These are phyloP conservation scores for Jamesozyma hellenica DNA, from an alignment of 805 yeast species.

Conservation along the genomic window DNA sequence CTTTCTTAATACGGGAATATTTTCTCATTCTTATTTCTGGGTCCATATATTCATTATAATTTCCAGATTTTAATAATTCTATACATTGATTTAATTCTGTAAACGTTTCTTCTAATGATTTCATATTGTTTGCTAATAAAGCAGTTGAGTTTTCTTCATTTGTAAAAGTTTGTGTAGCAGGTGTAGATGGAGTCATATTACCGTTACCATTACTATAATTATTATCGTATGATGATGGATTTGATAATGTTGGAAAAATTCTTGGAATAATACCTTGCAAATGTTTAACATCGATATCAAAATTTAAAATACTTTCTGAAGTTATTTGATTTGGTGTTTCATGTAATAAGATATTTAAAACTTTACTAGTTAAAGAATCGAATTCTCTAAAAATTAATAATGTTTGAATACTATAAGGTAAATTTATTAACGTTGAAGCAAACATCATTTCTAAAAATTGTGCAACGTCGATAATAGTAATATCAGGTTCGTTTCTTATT, in stretches of 20 bases:
- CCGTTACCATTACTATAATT: neutral
- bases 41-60: conserved; percentile 53
- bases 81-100: conserved; percentile 73
- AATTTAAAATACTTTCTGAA: conserved; percentile 54
- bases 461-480: conserved; percentile 73
- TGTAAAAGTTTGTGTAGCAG: conserved; percentile 16
- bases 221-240: neutral
- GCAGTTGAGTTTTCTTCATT: conserved; percentile 11
- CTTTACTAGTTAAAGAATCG: conserved; percentile 68
- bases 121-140: conserved; percentile 28
- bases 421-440: conserved; percentile 68
- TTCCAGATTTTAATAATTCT: conserved; percentile 55
- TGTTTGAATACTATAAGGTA: conserved; percentile 70
- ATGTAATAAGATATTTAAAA: conserved; percentile 48
- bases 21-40: conserved; percentile 47
- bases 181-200: conserved; percentile 11
- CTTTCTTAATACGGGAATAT: conserved; percentile 65
- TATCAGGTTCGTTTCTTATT: conserved; percentile 53
- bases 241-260: conserved; percentile 26
- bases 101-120: conserved; percentile 62
- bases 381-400: conserved; percentile 77
- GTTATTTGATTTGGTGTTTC: conserved; percentile 45
- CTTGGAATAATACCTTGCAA: conserved; percentile 44
- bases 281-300: conserved; percentile 70
- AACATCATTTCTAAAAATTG: conserved; percentile 77